Base-by-base conservation (phyloP, 768 basidiomycete species). In the Lepiota subincarnata region DNA sequence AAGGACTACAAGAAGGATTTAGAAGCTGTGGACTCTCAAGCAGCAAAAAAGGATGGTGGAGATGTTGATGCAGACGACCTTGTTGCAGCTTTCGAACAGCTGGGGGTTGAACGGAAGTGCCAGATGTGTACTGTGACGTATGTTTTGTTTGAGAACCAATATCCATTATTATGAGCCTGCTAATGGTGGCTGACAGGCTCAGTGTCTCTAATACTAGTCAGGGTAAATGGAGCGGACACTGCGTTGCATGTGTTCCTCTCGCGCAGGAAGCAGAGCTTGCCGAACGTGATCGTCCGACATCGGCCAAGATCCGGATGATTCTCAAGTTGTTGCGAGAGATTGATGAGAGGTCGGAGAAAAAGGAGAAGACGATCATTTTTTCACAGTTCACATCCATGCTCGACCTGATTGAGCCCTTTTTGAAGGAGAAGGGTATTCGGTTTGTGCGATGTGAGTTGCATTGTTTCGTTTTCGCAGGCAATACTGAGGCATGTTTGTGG, bases 341-440 rank as follows among this genome's bases (percentile, higher is more conserved):
- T 48, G 79, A 85, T 13, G 70, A 75, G 44, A 75, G 81, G 48
- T 76, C 81, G 10, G 69, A 79, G 12, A 66, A 75, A 13, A 68
- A 73, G 56, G 92, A 97, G 65, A 99, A 98, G 78, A 96, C 94
- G 0, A 98, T 98, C 58, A 84, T 99, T 18, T 98, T 98, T 65
- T 94, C 92, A 0, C 95, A 97, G 64, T 92, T 92, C 57, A 98
- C 96, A 0, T 77, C 79, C 48, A 84, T 91, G 88, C 72, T 99
- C 56, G 84, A 95, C 66, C 65, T 98, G 52, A 77, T 97, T 41
- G 83, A 95, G 68, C 89, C 87, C 0, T 97, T 97, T 71, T 73
- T 99, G 68, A 73, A 72, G 24, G 77, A 81, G 2, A 73, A 77
- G 11, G 82, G 83, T 0, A 74, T 94, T 60, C 77, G 79, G 57